Evolutionary conservation across 192 early-diverging fungal genomes (phyloP), one percentile per base, ranked within the genome.

Genomic region (Coemansia asiatica): DNA sequence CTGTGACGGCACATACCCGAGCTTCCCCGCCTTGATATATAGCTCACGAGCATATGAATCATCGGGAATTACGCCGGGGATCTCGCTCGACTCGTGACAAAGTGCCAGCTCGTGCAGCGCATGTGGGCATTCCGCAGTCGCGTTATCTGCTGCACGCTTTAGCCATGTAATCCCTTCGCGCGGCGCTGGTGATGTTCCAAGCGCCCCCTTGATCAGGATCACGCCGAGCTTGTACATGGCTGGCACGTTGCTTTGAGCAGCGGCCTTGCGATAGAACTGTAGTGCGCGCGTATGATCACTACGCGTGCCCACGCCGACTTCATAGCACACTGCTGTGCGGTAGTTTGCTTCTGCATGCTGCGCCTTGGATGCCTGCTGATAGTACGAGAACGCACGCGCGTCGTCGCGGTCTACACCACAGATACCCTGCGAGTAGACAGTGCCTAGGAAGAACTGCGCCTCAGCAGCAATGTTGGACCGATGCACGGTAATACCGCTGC

Each of bases 141-240:
- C 95, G 72, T 90, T 87, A n/a, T 86, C 85, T 0, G 92, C 93
- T 8, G 94, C 97, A 29, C 94, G 85, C 73, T 96, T 97, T 28
- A 99, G 84, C 94, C 93, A 97, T 7, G 91, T 92, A 48, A 97
- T 86, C 19, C 90, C 97, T 64, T 99, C 97, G 18, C 92, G 83
- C 15, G 95, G 93, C 67, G 94, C 90, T 44, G 83, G 69, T 8
- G 81, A 66, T 60, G 92, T 89, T 9, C 89, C 87, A 56, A 97
- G 74, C 65, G 87, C 66, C 12, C 96, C 96, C 68, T 94, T 90
- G 69, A 97, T 74, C 48, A 97, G 72, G 16, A 97, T 90, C 85
- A 95, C 89, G 21, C 94, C 97, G 19, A 97, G 83, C 79, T 97
- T 98, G 87, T 93, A 96, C 97, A 99, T 98, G 25, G 93, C 94